phyloP scores from a whole-genome alignment of 1,284 basidiomycete species.

The Phenoliferia sp. region DNA sequence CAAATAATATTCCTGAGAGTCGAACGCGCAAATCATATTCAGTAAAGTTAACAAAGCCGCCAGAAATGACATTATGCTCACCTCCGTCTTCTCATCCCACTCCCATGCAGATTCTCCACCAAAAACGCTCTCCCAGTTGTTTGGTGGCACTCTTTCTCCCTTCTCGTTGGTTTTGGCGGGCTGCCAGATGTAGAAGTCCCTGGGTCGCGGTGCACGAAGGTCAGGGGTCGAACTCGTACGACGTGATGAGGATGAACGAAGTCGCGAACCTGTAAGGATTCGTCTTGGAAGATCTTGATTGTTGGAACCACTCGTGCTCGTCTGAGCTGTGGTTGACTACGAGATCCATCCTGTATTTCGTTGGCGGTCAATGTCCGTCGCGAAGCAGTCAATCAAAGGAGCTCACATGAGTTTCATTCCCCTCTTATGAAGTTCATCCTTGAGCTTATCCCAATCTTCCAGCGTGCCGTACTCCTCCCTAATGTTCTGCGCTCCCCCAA shows the following conservation, averaged over 20 bases:
- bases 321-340: conserved; percentile 77
- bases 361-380: neutral
- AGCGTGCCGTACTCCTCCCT: conserved; percentile 68
- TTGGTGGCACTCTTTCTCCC: conserved; percentile 58
- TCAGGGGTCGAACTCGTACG: too few species aligned
- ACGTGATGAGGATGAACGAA: too few species aligned
- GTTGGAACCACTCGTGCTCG: conserved; percentile 68
- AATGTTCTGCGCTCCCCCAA: too few species aligned
- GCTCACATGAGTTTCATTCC: neutral
- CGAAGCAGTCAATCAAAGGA: neutral
- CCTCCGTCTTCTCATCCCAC: conserved; percentile 60
- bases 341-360: conserved; percentile 52
- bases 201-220: too few species aligned
- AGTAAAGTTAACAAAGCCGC: neutral
- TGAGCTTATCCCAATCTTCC: conserved; percentile 63
- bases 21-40: neutral
- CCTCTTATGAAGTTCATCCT: neutral
- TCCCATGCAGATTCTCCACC: conserved; percentile 64
- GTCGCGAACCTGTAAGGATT: conserved; percentile 60
- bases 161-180: conserved; percentile 25
- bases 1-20: conserved; percentile 56
- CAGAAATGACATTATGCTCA: conserved; percentile 34
- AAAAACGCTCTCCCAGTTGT: conserved; percentile 68
- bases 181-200: conserved; percentile 17
- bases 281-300: conserved; percentile 57